These are phyloP conservation scores for Scytalidium lignicola DNA, from an alignment of 2,329 filamentous ascomycete genomes.

Conservation along the genomic window DNA sequence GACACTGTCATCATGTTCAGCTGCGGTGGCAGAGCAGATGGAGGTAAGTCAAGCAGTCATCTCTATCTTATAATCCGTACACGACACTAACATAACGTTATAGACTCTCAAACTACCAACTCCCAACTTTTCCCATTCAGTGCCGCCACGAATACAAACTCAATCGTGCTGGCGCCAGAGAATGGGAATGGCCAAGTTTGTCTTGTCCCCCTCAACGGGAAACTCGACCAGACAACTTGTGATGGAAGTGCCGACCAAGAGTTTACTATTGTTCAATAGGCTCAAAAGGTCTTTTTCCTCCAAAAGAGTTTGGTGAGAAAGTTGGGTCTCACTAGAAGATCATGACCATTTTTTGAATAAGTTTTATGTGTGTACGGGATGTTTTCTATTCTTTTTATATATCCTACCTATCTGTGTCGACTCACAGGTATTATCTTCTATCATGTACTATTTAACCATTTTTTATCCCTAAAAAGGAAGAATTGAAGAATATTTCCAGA, in stretches of 20 bases:
- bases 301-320: too few species aligned
- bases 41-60: slow-evolving; percentile 29
- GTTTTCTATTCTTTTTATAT: too few species aligned
- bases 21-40: slow-evolving; percentile 53
- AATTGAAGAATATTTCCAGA: too few species aligned
- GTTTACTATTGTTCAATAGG: slow-evolving; percentile 3
- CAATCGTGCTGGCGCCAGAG: slow-evolving; percentile 39
- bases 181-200: slow-evolving; percentile 40
- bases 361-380: too few species aligned
- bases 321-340: too few species aligned
- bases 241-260: background rate
- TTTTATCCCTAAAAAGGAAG: too few species aligned
- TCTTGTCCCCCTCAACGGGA: slow-evolving; percentile 29
- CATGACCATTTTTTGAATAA: too few species aligned
- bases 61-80: too few species aligned
- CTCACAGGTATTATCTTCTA: too few species aligned
- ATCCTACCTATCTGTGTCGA: too few species aligned
- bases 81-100: too few species aligned
- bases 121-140: slow-evolving; percentile 45
- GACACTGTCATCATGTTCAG: slow-evolving; percentile 53
- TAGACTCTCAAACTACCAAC: slow-evolving; percentile 23
- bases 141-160: slow-evolving; percentile 30
- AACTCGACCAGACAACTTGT: slow-evolving; percentile 15
- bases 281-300: background rate
- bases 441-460: too few species aligned